Conservation (phyloP, 257 asterid genomes). For the Solanum ossicruentum region DNA sequence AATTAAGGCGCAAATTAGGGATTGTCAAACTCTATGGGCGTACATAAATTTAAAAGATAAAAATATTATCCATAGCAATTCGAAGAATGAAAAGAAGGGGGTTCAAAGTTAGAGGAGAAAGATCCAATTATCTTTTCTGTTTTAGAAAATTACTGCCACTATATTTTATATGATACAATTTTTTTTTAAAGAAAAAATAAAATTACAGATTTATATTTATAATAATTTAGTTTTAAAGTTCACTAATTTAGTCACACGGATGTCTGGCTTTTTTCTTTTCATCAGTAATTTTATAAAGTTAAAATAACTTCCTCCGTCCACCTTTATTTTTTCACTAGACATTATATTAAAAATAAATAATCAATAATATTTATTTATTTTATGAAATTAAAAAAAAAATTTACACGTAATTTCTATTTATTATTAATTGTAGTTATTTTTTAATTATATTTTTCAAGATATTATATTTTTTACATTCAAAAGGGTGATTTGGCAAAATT, state of each 20-base stretch:
- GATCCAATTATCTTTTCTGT: neutral
- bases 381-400: too few species aligned
- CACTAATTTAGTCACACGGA: neutral
- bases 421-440: too few species aligned
- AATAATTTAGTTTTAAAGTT: neutral
- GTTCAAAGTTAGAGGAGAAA: neutral
- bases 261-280: neutral
- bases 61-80: neutral
- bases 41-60: neutral
- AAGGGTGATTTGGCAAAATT: too few species aligned
- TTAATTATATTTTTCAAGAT: too few species aligned
- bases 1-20: neutral
- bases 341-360: too few species aligned
- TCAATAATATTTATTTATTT: too few species aligned
- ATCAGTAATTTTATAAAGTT: too few species aligned
- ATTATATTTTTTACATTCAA: too few species aligned
- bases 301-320: too few species aligned
- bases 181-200: neutral
- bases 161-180: neutral
- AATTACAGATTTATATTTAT: neutral
- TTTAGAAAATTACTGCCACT: neutral
- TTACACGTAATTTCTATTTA: too few species aligned
- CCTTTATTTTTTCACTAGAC: too few species aligned
- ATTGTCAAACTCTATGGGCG: neutral
- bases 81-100: neutral